Evolutionary conservation across 2,329 filamentous ascomycete genomes (phyloP), one percentile per base, ranked within the genome.

Genomic region (Leptodontidium sp.): DNA sequence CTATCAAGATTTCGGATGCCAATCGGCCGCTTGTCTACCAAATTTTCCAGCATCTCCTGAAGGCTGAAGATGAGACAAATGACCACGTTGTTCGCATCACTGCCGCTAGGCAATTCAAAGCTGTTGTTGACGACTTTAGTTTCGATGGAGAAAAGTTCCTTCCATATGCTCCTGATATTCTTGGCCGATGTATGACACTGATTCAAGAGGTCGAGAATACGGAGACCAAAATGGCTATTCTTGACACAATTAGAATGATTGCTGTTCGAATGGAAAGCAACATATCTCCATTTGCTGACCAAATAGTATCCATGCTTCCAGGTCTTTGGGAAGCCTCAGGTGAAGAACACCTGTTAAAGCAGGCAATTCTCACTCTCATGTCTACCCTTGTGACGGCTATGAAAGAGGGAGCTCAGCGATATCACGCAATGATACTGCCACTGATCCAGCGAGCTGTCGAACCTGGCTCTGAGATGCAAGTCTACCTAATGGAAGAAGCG

Each of bases 1-100:
- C 92, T 0, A 88, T 98, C 72, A 91, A 92, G 75, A 85, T 95
- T 5, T 86, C 88, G 0, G 84, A 90, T 47, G 81, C 88, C 45
- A 93, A 90, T 75, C 87, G 91, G 68, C 86, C 90, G 0, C 82
- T 94, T 24, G 88, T 97, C 5, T 98, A 97, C 77, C 90, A 95
- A 76, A 93, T 98, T 66, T 98, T 94, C 78, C 89, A 93, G 68
- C 93, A 97, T 79, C 85, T 99, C 15, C 85, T 99, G 24, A 91
- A 94, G 75, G 88, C 89, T 8, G 85, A 87, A 21, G 94, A 98
- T 75, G 84, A 88, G 8, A 84, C 89, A 68, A 99, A 99, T 76
- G 96, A 99, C 76, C 86, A 94, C 64, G 94, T 98, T 0, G 96
- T 99, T 40, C 90, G 93, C 15, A 91, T 98, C 65, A 98, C 95